These are phyloP conservation scores for Pezicula carpinea DNA, from an alignment of 2,329 filamentous ascomycete genomes.

Conservation along the genomic window DNA sequence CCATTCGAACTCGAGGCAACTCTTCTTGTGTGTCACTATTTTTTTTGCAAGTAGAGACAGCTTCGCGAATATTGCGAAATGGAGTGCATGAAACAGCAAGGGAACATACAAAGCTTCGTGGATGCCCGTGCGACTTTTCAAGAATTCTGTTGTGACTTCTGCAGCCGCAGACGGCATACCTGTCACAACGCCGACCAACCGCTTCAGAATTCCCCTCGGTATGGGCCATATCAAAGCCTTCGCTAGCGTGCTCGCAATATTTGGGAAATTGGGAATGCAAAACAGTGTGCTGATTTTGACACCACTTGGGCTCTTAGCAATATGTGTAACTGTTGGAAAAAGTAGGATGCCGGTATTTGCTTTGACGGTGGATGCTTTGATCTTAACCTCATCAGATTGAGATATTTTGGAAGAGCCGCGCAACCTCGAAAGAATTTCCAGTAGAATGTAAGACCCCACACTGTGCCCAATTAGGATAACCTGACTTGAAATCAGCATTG, in stretches of 20 bases:
- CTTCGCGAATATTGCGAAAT: conserved; percentile 1
- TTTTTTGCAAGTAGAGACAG: no score
- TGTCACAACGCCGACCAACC: conserved; percentile 38
- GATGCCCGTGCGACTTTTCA: conserved; percentile 52
- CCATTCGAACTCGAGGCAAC: no score
- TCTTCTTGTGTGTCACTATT: no score
- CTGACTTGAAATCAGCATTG: no score
- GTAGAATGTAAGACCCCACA: conserved; percentile 66
- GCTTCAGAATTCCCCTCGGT: conserved; percentile 35
- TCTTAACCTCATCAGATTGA: no score
- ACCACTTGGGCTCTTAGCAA: conserved; percentile 59
- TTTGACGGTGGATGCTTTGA: conserved; percentile 4
- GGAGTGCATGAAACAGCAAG: neutral
- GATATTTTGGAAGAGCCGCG: conserved; percentile 1
- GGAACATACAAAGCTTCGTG: conserved; percentile 47
- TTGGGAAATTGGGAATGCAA: conserved; percentile 27
- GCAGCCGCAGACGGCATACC: conserved; percentile 46
- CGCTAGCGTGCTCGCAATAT: conserved; percentile 14
- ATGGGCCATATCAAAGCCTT: conserved; percentile 36
- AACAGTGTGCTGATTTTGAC: conserved; percentile 42
- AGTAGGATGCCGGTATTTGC: conserved; percentile 54
- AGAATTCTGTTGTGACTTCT: conserved; percentile 46
- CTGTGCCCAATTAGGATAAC: conserved; percentile 69
- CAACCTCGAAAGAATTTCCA: conserved; percentile 56
- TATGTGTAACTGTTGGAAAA: conserved; percentile 71